Base-by-base conservation (phyloP, 2,329 filamentous ascomycete genomes). In the Pseudohalonectria lignicola region DNA sequence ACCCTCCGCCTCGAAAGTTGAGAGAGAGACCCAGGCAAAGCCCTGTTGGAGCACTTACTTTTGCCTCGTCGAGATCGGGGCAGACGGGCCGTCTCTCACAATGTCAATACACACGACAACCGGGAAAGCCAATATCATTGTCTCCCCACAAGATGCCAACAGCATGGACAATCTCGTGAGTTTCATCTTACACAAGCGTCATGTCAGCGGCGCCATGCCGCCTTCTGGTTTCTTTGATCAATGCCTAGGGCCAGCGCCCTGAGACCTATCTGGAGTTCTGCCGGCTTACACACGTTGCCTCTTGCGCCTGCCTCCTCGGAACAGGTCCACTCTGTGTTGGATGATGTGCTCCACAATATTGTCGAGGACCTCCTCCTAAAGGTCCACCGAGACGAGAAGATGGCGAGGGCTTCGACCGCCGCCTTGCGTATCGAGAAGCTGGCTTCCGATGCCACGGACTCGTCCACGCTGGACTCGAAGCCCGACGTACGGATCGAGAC, bases 381-480 rank as follows among this genome's bases (percentile, higher is more conserved):
- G 55, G 78, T 76, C 30, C 85, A 90, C 56, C 81, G 80, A 47
- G 74, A 83, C 48, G 85, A 90, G 62, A 88, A 88, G 64, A 74
- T 77, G 45, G 76, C 84, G 38, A 76, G 80, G 55, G 76, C 77
- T 49, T 62, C 73, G 45, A 71, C 80, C 43, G 71, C 81, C 49
- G 69, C 76, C 46, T 79, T 81, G 47, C 64, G 68, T 34, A 70
- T 79, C 51, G 75, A 81, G 57, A 77, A 79, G 51, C 57, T 76
- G 45, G 73, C 71, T 37, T 62, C 67, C 45, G 69, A 76, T 45
- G 60, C 67, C 43, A 39, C 45, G 34, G 71, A 76, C 37, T 63
- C 61, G 42, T 66, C 69, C 6, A 63, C 64, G 3, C 59, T 67
- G 51, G 71, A 78, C 50, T 60, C 67, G 42, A 65, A 64, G 56